phyloP scores from a whole-genome alignment of 768 basidiomycete species.

The Termitomyces sp. region DNA sequence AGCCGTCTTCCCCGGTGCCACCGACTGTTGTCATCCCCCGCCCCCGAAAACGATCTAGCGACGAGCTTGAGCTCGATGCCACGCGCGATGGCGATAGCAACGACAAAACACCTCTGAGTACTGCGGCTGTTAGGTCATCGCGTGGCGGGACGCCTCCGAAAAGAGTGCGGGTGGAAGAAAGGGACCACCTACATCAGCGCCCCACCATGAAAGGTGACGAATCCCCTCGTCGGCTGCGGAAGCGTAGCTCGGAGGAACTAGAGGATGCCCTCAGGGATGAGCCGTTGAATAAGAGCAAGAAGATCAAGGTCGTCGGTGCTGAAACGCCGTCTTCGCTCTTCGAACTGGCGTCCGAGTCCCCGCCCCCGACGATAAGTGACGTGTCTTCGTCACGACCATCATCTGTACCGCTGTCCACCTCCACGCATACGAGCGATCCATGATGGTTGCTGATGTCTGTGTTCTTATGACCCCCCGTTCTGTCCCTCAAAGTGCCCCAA shows the following conservation, averaged over 20 bases:
- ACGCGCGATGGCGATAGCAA: conserved; percentile 10
- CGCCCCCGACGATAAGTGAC: neutral
- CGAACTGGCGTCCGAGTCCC: neutral
- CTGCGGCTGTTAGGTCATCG: neutral
- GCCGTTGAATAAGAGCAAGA: conserved; percentile 4
- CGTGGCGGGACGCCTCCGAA: conserved; percentile 30
- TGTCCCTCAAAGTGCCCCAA: neutral
- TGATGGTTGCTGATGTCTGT: neutral
- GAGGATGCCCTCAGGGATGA: conserved; percentile 22
- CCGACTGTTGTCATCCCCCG: neutral
- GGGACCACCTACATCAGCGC: conserved; percentile 5
- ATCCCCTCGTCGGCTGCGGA: conserved; percentile 28
- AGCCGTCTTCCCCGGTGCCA: neutral
- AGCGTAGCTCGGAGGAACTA: conserved; percentile 50
- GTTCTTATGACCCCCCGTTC: neutral
- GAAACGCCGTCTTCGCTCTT: neutral
- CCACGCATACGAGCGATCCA: neutral
- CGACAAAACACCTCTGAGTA: neutral
- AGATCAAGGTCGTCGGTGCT: neutral
- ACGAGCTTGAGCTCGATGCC: conserved; percentile 28
- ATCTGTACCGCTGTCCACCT: conserved; percentile 2
- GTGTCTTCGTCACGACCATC: conserved; percentile 1
- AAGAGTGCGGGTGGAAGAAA: conserved; percentile 14
- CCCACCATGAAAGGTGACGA: neutral
- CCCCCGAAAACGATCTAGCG: conserved; percentile 21